Conservation (phyloP, 257 asterid genomes). For the Lycium ferocissimum region DNA sequence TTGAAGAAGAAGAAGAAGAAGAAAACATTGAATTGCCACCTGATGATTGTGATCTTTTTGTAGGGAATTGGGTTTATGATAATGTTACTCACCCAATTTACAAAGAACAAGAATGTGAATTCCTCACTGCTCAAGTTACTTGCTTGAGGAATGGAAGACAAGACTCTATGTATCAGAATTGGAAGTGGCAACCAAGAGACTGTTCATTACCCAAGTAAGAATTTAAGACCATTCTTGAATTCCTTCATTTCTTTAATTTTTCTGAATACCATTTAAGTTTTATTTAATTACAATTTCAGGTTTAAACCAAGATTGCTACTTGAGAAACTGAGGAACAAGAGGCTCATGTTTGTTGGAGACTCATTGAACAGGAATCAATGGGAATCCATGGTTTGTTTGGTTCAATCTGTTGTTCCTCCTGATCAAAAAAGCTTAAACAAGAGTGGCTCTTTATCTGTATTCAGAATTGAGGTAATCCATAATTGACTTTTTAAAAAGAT, state of each 20-base stretch:
- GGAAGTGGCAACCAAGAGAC: conserved; percentile 87
- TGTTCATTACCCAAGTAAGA: conserved; percentile 76
- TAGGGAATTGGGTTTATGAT: conserved; percentile 76
- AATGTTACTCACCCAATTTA: conserved; percentile 63
- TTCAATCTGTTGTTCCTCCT: conserved; percentile 60
- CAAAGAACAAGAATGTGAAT: conserved; percentile 68
- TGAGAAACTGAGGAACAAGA: conserved; percentile 79
- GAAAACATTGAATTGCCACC: conserved; percentile 59
- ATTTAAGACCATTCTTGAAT: neutral
- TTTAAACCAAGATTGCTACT: conserved; percentile 66
- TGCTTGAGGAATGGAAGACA: conserved; percentile 74
- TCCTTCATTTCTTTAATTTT: neutral
- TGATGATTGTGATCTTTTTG: conserved; percentile 68
- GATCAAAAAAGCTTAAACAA: conserved; percentile 68
- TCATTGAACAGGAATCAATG: conserved; percentile 82
- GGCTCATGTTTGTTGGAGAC: conserved; percentile 86
- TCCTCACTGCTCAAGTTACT: conserved; percentile 79
- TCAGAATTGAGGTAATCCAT: conserved; percentile 65
- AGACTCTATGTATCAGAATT: conserved; percentile 69
- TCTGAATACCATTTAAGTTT: neutral
- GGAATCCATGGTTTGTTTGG: conserved; percentile 87
- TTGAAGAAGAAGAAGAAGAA: conserved; percentile 41
- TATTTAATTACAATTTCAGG: conserved; percentile 42
- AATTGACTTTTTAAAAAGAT: neutral
- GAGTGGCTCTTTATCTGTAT: conserved; percentile 71